Evolutionary conservation across 2,329 filamentous ascomycete genomes (phyloP).

Genomic region (Paracoccidioides lutzii): DNA sequence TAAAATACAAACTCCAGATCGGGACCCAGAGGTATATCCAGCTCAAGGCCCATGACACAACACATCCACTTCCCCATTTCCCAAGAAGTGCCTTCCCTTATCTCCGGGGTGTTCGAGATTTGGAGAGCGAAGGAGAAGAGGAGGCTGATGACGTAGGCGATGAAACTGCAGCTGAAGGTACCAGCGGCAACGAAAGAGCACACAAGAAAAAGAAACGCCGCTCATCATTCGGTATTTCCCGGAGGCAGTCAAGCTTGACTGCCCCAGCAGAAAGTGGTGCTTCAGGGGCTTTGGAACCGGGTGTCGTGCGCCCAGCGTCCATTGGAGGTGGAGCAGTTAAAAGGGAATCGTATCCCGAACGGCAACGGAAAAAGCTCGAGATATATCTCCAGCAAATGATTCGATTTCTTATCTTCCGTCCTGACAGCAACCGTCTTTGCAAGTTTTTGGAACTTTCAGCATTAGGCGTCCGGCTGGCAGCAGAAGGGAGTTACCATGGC

Average conservation of each 20-base stretch:
- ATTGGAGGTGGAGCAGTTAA: conserved; percentile 24
- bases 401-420: conserved; percentile 88
- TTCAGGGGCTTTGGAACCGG: conserved; percentile 21
- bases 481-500: conserved; percentile 92
- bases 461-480: conserved; percentile 80
- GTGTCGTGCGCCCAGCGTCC: conserved; percentile 29
- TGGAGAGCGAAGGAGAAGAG: conserved; percentile 70
- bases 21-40: conserved; percentile 73
- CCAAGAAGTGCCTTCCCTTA: conserved; percentile 84
- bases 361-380: conserved; percentile 74
- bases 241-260: conserved; percentile 45
- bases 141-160: conserved; percentile 40
- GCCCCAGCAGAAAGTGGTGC: conserved; percentile 28
- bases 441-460: conserved; percentile 93
- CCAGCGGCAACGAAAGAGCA: conserved; percentile 53
- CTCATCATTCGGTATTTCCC: conserved; percentile 44
- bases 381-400: conserved; percentile 89
- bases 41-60: conserved; percentile 52
- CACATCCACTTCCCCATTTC: conserved; percentile 76
- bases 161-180: conserved; percentile 47
- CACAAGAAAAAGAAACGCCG: conserved; percentile 40
- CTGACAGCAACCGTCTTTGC: conserved; percentile 89
- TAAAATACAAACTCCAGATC: conserved; percentile 81
- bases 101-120: conserved; percentile 62
- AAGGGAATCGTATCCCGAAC: conserved; percentile 57